Conservation (phyloP, 2,329 filamentous ascomycete species). For the Cladosporium sp. region DNA sequence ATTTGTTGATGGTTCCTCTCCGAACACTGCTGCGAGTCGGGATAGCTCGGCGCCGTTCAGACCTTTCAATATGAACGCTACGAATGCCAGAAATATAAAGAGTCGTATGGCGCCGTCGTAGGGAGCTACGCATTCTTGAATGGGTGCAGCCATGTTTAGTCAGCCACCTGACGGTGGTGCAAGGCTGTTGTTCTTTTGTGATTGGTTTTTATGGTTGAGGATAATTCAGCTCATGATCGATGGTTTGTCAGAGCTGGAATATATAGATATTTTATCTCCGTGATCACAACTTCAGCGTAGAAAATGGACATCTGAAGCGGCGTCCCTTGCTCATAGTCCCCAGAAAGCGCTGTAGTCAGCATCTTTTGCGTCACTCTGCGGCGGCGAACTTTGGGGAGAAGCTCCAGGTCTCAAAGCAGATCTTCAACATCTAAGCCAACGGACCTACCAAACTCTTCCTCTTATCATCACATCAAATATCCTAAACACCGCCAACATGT, state of each 20-base stretch:
- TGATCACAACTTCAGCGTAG: not conserved
- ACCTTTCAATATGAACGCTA: too few species aligned
- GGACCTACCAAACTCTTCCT: not conserved
- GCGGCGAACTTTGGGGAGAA: conserved; percentile 11
- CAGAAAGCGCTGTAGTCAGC: conserved; percentile 5
- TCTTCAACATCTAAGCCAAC: conserved; percentile 9
- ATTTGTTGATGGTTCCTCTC: too few species aligned
- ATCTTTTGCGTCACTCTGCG: conserved; percentile 12
- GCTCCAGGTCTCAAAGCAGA: conserved; percentile 3
- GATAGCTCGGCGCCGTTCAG: too few species aligned
- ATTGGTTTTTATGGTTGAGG: too few species aligned
- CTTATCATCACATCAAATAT: conserved; percentile 4
- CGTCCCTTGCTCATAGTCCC: not conserved
- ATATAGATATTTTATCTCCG: too few species aligned
- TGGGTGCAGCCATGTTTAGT: too few species aligned
- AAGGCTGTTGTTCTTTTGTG: too few species aligned
- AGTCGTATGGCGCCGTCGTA: not conserved
- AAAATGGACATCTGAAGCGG: not conserved
- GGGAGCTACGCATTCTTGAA: not conserved
- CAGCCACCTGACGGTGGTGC: too few species aligned
- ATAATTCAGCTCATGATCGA: too few species aligned
- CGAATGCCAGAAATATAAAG: not conserved
- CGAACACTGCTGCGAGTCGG: too few species aligned
- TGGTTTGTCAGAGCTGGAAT: too few species aligned
- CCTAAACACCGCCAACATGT: conserved; percentile 23